Evolutionary conservation across 768 basidiomycete species (phyloP).

Genomic region (Mycena epipterygia): DNA sequence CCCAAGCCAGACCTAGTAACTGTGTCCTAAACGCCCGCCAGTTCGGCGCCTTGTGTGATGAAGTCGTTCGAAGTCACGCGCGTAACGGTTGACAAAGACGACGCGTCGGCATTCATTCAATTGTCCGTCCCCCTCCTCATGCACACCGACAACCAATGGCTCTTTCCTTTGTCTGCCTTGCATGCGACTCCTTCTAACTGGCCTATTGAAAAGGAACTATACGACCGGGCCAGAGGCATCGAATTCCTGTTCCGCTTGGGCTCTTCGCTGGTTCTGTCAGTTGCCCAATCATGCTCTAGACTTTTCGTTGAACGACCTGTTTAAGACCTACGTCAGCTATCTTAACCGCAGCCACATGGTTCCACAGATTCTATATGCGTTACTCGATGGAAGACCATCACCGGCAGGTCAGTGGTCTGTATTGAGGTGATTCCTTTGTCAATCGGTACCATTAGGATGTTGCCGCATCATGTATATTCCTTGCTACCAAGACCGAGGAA

Average conservation of each 20-base stretch:
- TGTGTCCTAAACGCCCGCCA: too few species aligned
- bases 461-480: constrained; percentile 88
- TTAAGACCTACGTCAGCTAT: constrained; percentile 83
- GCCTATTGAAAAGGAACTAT: constrained; percentile 78
- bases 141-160: constrained; percentile 69
- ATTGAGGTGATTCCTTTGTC: constrained; percentile 26
- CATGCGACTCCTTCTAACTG: constrained; percentile 69
- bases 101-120: too few species aligned
- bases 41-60: too few species aligned
- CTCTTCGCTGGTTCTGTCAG: constrained; percentile 82
- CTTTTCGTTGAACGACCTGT: constrained; percentile 31
- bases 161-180: constrained; percentile 75
- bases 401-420: constrained; percentile 67
- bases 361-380: constrained; percentile 93
- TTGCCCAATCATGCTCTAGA: constrained; percentile 37
- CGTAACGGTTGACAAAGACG: too few species aligned
- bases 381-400: constrained; percentile 87
- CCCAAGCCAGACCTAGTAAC: too few species aligned
- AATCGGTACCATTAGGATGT: constrained; percentile 68
- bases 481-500: constrained; percentile 94
- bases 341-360: constrained; percentile 91
- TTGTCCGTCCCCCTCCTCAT: neutral
- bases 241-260: constrained; percentile 90
- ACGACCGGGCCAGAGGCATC: constrained; percentile 84
- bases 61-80: too few species aligned